These are phyloP conservation scores for Colletotrichum musae DNA, from an alignment of 2,329 filamentous ascomycete species.

Conservation along the genomic window DNA sequence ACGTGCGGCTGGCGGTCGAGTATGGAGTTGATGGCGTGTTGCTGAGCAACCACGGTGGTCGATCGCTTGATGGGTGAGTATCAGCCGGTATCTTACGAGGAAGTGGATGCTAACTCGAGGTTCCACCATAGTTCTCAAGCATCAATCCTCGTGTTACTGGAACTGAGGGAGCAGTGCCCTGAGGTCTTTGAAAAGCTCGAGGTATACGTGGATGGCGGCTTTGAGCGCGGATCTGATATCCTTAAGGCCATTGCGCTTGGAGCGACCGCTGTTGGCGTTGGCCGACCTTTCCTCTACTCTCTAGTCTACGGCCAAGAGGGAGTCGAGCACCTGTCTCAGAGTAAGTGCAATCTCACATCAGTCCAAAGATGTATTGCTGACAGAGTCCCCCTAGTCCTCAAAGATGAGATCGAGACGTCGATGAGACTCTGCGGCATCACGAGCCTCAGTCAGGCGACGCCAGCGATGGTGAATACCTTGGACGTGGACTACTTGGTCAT, in stretches of 20 bases:
- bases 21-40: slow-evolving; percentile 77
- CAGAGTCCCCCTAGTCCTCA: slow-evolving; percentile 32
- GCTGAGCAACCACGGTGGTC: slow-evolving; percentile 78
- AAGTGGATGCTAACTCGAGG: slow-evolving; percentile 66
- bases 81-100: slow-evolving; percentile 56
- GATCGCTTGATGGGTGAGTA: slow-evolving; percentile 61
- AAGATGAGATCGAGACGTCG: slow-evolving; percentile 49
- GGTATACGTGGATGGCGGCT: slow-evolving; percentile 76
- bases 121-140: slow-evolving; percentile 49
- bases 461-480: slow-evolving; percentile 49
- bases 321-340: slow-evolving; percentile 58
- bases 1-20: slow-evolving; percentile 73
- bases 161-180: slow-evolving; percentile 65
- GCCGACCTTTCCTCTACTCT: slow-evolving; percentile 74
- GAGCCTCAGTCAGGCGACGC: slow-evolving; percentile 46
- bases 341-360: not conserved
- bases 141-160: slow-evolving; percentile 39
- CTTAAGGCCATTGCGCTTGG: slow-evolving; percentile 80
- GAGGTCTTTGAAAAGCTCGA: slow-evolving; percentile 48
- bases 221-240: slow-evolving; percentile 76
- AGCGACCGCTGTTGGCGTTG: slow-evolving; percentile 75
- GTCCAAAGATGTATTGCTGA: not conserved
- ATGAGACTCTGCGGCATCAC: slow-evolving; percentile 50
- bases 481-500: slow-evolving; percentile 50
- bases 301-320: slow-evolving; percentile 57